These are phyloP conservation scores for Nemania sp. DNA, from an alignment of 2,329 filamentous ascomycete genomes.

Conservation along the genomic window DNA sequence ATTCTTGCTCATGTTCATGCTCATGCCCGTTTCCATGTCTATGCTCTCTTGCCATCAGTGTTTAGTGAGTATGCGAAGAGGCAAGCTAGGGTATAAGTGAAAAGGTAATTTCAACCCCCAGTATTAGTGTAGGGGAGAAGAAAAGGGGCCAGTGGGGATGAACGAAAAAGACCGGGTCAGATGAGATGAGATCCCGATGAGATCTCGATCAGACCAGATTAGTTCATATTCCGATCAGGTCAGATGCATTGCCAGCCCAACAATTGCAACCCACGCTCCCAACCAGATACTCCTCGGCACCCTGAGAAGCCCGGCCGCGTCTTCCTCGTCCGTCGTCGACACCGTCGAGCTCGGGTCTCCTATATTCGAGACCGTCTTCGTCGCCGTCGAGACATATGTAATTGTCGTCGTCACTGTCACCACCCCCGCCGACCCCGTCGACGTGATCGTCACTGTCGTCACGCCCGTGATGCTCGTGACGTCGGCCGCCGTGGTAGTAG, in stretches of 20 bases:
- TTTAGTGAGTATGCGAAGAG: too few species aligned
- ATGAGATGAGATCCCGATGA: too few species aligned
- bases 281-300: background rate
- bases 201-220: too few species aligned
- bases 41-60: too few species aligned
- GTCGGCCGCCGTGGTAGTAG: background rate
- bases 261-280: background rate
- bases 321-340: slow-evolving; percentile 1
- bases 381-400: slow-evolving; percentile 19
- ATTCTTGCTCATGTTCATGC: too few species aligned
- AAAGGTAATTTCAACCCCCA: too few species aligned
- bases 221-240: too few species aligned
- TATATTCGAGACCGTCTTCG: background rate
- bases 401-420: slow-evolving; percentile 15
- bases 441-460: slow-evolving; percentile 17
- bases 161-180: too few species aligned
- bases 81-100: too few species aligned
- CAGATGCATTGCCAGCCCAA: background rate
- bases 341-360: background rate
- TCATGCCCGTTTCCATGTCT: too few species aligned
- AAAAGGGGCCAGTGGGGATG: too few species aligned
- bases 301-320: background rate
- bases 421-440: background rate
- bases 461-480: background rate
- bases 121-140: too few species aligned